Evolutionary conservation across 805 yeast species (phyloP).

Genomic region (Lipomyces mesembrius): DNA sequence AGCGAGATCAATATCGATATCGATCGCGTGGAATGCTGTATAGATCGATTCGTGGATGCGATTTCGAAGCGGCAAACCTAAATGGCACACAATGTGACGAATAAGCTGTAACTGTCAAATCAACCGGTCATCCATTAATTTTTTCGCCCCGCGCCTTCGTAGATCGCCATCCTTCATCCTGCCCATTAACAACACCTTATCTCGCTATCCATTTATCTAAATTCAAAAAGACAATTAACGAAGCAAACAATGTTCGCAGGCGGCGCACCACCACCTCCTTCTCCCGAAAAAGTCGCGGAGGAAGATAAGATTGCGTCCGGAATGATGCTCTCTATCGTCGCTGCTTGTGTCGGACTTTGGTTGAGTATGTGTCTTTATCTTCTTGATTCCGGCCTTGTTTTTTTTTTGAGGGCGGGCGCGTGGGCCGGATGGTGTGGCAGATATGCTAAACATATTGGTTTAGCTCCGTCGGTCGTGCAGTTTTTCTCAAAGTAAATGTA

Average conservation of each 20-base stretch:
- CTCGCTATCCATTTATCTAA: neutral
- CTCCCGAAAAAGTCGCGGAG: conserved; percentile 47
- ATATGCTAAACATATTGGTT: neutral
- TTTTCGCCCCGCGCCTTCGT: no score
- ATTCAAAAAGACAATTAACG: neutral
- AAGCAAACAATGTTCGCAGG: conserved; percentile 46
- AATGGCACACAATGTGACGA: no score
- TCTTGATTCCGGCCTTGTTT: no score
- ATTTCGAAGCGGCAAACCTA: neutral
- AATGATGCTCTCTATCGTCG: conserved; percentile 43
- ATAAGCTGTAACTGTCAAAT: no score
- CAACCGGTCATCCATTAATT: no score
- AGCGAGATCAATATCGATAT: neutral
- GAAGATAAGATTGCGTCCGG: conserved; percentile 43
- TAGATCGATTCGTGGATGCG: neutral
- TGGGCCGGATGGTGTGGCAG: no score
- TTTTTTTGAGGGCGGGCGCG: neutral
- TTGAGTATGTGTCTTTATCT: conserved; percentile 41
- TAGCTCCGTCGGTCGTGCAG: conserved; percentile 31
- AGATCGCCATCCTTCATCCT: no score
- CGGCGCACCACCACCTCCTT: conserved; percentile 48
- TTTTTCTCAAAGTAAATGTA: conserved; percentile 12
- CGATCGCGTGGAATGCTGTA: neutral
- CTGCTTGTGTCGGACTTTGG: conserved; percentile 49
- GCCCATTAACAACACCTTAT: no score